These are phyloP conservation scores for Lactarius pseudohatsudake DNA, from an alignment of 768 basidiomycete species.

Conservation along the genomic window DNA sequence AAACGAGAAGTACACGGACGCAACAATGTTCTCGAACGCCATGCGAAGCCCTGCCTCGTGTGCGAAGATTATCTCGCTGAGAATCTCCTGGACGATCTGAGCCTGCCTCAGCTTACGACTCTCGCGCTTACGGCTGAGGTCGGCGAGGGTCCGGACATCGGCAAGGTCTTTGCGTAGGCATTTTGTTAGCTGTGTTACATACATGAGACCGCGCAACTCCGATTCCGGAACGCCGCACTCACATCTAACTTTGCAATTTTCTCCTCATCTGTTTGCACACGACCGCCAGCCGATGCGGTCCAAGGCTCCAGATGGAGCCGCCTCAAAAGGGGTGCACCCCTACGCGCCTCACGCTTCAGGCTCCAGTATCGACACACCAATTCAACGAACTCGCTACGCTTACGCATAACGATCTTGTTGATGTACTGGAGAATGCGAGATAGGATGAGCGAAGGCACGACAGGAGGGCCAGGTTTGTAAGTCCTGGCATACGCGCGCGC, in stretches of 20 bases:
- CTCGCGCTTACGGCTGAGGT: slow-evolving; percentile 75
- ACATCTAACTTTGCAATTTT: slow-evolving; percentile 82
- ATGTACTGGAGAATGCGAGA: slow-evolving; percentile 77
- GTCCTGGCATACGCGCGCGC: slow-evolving; percentile 90
- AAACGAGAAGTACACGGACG: slow-evolving; percentile 46
- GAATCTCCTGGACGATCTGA: slow-evolving; percentile 62
- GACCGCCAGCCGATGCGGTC: slow-evolving; percentile 73
- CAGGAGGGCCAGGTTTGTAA: slow-evolving; percentile 89
- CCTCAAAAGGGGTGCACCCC: slow-evolving; percentile 93
- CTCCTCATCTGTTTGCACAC: slow-evolving; percentile 76
- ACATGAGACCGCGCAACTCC: neutral
- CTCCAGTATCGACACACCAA: slow-evolving; percentile 94
- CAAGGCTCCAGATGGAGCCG: slow-evolving; percentile 94
- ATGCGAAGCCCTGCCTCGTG: slow-evolving; percentile 58
- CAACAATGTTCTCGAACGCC: slow-evolving; percentile 68
- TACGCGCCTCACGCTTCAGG: slow-evolving; percentile 87
- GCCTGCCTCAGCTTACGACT: slow-evolving; percentile 70
- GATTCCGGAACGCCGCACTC: slow-evolving; percentile 31
- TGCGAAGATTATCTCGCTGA: slow-evolving; percentile 65
- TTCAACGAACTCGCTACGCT: slow-evolving; percentile 74
- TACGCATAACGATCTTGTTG: slow-evolving; percentile 62
- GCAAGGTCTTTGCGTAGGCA: slow-evolving; percentile 77
- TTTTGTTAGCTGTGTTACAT: slow-evolving; percentile 49
- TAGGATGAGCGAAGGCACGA: slow-evolving; percentile 86
- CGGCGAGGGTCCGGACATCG: slow-evolving; percentile 61